Percentiles rank a stretch among this genome's conserved stretches.
Evolutionary conservation across 441 rosid species (phyloP).

Genomic region (Daphne laureola): DNA sequence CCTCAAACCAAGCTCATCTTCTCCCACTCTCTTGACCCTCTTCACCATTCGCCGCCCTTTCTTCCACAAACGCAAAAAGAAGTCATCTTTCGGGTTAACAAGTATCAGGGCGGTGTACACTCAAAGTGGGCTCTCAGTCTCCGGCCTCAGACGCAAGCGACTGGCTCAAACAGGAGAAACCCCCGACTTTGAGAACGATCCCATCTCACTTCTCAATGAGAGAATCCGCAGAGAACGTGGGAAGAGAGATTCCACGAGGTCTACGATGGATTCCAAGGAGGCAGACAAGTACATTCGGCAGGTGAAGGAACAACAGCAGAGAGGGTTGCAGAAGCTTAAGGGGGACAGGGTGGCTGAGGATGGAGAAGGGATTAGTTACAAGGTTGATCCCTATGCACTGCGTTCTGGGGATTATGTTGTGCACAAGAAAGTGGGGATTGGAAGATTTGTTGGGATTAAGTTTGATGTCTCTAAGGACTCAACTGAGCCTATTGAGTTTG

Average conservation of each 20-base stretch:
- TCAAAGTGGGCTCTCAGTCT: constrained; percentile 24
- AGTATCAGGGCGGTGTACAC: constrained; percentile 32
- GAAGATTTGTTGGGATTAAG: constrained; percentile 80
- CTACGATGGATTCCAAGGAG: constrained; percentile 71
- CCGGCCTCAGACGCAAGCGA: constrained; percentile 26
- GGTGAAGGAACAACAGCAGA: constrained; percentile 87
- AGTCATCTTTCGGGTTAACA: constrained; percentile 18
- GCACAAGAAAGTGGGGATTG: constrained; percentile 93
- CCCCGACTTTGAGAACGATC: constrained; percentile 35
- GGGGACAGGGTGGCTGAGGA: constrained; percentile 39
- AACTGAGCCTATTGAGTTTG: constrained; percentile 61
- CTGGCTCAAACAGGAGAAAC: constrained; percentile 30
- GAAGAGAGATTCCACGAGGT: constrained; percentile 47
- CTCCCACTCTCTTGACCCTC: constrained; percentile 30
- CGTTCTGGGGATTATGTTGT: constrained; percentile 84
- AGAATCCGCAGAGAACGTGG: constrained; percentile 65
- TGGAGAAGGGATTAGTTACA: constrained; percentile 51
- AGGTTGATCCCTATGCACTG: constrained; percentile 77
- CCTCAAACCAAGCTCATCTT: constrained; percentile 35
- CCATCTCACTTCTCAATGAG: constrained; percentile 70
- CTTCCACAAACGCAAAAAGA: constrained; percentile 10
- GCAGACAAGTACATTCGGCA: constrained; percentile 72
- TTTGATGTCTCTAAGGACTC: constrained; percentile 62
- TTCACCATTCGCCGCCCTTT: constrained; percentile 23
- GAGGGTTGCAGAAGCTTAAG: constrained; percentile 84